phyloP scores from a whole-genome alignment of 1,139 yeast genomes.

The Debaryomyces nepalensis region DNA sequence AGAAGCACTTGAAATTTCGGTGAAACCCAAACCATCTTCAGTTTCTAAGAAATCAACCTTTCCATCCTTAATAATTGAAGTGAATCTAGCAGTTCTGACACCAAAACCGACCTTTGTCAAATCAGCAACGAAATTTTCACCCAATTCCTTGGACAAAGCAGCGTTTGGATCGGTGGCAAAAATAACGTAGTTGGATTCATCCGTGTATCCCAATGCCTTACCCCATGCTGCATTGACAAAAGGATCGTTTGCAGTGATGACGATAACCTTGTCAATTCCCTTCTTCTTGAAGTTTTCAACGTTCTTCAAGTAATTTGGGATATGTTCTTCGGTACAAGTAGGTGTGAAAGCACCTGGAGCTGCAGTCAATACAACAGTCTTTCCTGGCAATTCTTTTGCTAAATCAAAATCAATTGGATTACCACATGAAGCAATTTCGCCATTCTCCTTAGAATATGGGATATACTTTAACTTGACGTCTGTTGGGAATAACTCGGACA shows the following conservation, averaged over 20 bases:
- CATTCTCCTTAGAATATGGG: constrained; percentile 53
- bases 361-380: constrained; percentile 70
- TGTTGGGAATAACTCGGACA: constrained; percentile 50
- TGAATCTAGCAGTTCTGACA: constrained; percentile 72
- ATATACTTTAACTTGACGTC: constrained; percentile 59
- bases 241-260: constrained; percentile 80
- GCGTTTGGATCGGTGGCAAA: constrained; percentile 79
- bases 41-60: constrained; percentile 64
- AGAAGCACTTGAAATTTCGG: constrained; percentile 62
- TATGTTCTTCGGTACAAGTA: constrained; percentile 79
- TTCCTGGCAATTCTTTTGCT: constrained; percentile 51
- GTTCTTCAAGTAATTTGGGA: constrained; percentile 70
- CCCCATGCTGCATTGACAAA: constrained; percentile 86
- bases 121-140: constrained; percentile 55
- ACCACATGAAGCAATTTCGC: constrained; percentile 54
- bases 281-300: constrained; percentile 59
- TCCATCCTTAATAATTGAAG: constrained; percentile 67
- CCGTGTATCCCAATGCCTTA: constrained; percentile 62
- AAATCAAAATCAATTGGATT: constrained; percentile 57
- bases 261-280: constrained; percentile 74
- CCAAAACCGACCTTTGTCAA: constrained; percentile 63
- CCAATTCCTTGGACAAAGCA: constrained; percentile 62
- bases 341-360: constrained; percentile 96
- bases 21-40: constrained; percentile 63
- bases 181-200: constrained; percentile 52